Evolutionary conservation across 805 yeast genomes (phyloP).

Genomic region (Metschnikowia orientalis): DNA sequence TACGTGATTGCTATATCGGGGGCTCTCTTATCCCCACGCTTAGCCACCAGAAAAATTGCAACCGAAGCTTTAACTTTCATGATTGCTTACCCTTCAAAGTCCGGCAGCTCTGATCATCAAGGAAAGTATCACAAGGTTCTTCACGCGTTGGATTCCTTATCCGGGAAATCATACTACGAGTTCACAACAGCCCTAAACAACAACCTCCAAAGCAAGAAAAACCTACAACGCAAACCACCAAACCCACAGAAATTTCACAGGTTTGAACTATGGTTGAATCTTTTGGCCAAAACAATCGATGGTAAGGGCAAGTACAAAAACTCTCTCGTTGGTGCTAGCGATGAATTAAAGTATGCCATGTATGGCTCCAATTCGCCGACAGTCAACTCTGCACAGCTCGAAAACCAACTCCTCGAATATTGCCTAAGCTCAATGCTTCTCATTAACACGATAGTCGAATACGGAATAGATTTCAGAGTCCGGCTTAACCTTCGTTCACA

Average conservation of each 20-base stretch:
- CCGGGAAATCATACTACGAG: conserved; percentile 36
- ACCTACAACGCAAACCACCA: conserved; percentile 35
- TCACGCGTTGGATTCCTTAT: conserved; percentile 45
- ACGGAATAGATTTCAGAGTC: conserved; percentile 40
- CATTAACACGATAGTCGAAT: conserved; percentile 56
- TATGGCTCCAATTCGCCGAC: conserved; percentile 30
- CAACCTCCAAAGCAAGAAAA: conserved; percentile 21
- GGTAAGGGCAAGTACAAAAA: conserved; percentile 86
- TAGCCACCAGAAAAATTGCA: conserved; percentile 72
- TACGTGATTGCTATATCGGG: conserved; percentile 61
- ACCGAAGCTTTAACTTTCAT: conserved; percentile 64
- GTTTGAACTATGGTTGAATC: conserved; percentile 67
- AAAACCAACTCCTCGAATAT: conserved; percentile 65
- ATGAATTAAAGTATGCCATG: conserved; percentile 51
- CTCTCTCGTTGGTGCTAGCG: conserved; percentile 87
- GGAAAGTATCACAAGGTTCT: conserved; percentile 55
- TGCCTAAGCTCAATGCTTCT: conserved; percentile 66
- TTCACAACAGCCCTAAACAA: conserved; percentile 18
- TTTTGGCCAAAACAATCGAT: conserved; percentile 63
- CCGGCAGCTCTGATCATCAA: conserved; percentile 25
- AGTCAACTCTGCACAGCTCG: conserved; percentile 41
- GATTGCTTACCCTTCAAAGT: conserved; percentile 36
- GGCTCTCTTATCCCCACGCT: conserved; percentile 68
- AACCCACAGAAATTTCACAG: conserved; percentile 39
- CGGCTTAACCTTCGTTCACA: conserved; percentile 58